A percentile compares a stretch with the other conserved stretches of the same genome.
Conservation (phyloP, 768 basidiomycete genomes). For the Pleurotus sapidus region DNA sequence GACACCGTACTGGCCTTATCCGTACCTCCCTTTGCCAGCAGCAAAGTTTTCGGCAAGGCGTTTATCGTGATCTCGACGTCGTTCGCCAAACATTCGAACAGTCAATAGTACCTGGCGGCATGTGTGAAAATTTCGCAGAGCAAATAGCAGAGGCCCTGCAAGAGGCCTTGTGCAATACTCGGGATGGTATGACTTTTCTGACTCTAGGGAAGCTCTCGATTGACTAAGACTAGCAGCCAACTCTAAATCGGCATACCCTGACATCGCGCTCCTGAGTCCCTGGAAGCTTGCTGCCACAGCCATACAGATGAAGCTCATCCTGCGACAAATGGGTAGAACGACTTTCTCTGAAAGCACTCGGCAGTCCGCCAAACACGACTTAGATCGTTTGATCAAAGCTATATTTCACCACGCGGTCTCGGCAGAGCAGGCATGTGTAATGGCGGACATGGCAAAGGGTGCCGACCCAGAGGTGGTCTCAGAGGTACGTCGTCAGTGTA, state of each 20-base stretch:
- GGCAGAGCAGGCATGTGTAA: constrained; percentile 77
- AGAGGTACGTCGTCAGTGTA: constrained; percentile 48
- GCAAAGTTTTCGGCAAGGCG: constrained; percentile 69
- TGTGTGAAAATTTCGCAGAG: constrained; percentile 52
- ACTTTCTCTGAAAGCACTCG: constrained; percentile 56
- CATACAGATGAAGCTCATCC: constrained; percentile 72
- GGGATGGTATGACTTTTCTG: constrained; percentile 40
- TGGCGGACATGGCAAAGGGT: constrained; percentile 78
- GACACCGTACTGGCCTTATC: constrained; percentile 46
- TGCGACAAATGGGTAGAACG: constrained; percentile 71
- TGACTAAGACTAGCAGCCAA: constrained; percentile 15
- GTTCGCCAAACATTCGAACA: constrained; percentile 69
- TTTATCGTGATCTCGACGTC: constrained; percentile 71
- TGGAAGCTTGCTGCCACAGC: constrained; percentile 84
- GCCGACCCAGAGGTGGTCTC: constrained; percentile 63
- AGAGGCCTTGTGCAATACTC: constrained; percentile 64
- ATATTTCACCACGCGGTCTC: constrained; percentile 74
- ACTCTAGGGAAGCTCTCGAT: neutral
- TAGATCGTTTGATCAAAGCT: constrained; percentile 64
- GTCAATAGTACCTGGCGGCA: constrained; percentile 47
- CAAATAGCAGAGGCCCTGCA: constrained; percentile 65
- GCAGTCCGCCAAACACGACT: constrained; percentile 52
- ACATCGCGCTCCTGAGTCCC: constrained; percentile 68
- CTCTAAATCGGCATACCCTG: constrained; percentile 55
- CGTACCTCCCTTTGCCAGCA: constrained; percentile 59